Evolutionary conservation across 345 rosid genomes (phyloP), one percentile per base, ranked within the genome.

Genomic region (Sonneratia alba): DNA sequence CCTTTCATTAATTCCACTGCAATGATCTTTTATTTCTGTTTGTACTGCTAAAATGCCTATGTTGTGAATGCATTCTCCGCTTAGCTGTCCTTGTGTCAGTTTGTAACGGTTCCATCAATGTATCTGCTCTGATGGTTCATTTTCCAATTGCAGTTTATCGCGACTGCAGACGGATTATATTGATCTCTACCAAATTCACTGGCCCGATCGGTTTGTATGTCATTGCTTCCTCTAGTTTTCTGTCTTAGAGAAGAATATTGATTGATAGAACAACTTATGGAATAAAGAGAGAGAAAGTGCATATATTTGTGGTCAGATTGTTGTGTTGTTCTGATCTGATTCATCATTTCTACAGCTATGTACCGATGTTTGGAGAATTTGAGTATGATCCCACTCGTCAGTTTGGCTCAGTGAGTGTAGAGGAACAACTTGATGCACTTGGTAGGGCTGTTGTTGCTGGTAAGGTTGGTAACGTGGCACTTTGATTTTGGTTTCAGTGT

Each of bases 181-280:
- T 24, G 92, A 86, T 75, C 86, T 86, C 66, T 86, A 81, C 77
- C 89, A 88, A 80, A 83, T 88, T 69, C 92, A 86, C 64, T 86
- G 89, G 89, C 88, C 89, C 73, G 92, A 86, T 75, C 88, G 89
- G 92, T 88, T 84, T 86, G 88, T 88, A 81, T 80, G 85, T 81
- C 48, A 57, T 71, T 69, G 79, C 49, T 42, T 57, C 72, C 34
- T 57, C 40, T 77, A 66, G 63, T 72, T 22, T 66, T 22, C 24
- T 3, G 19, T 65, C 38, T 45, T 68, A 45, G 59, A 4, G 14
- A 34, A 49, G 12, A 36, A 36, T 56, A 13, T 36, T 16, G 5
- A 49, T 61, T 27, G 38, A 32, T 21, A 27, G 22, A 43, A 12
- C 1, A 18, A 45, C 19, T 7, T 66, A 14, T 34, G 48, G 42